Evolutionary conservation across 2,329 filamentous ascomycete species (phyloP), one percentile per base, ranked within the genome.

Genomic region (Exophiala dermatitidis): DNA sequence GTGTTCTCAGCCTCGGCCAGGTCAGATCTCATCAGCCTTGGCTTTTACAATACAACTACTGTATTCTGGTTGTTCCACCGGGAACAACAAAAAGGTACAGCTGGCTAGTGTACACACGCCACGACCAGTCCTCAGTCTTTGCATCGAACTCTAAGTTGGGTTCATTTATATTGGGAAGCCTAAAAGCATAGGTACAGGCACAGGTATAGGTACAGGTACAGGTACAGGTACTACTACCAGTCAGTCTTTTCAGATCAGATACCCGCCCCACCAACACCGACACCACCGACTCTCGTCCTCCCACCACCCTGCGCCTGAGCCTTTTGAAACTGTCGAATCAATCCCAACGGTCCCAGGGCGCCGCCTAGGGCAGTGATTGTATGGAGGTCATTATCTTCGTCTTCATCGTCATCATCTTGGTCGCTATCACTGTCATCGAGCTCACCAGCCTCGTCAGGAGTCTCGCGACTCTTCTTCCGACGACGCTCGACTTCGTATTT

Each of bases 301-400:
- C 46, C 51, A 7, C 52, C 51, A 9, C 54, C 57, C 34, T 59
- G 57, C 30, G 51, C 74, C 58, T 81, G 78, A 36, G 79, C 81
- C 67, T 80, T 82, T 57, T 83, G 80, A 62, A 85, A 85, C 63
- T 86, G 81, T 65, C 83, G 80, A 52, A 86, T 73, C 60, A 86
- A 67, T 5, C 83, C 83, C 53, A 86, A 67, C 3, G 86, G 82
- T 1, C 83, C 83, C 3, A 76, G 75, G 33, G 64, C 70, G 32
- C 19, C 19, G 19, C 66, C 64, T 41, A 71, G 32, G 3, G 42
- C 72, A 30, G 68, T 68, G 31, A 74, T 66, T 5, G 68, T 19
- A 19, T 19, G 19, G 19, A 19, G 19, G 19, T 19, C 19, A 19
- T 19, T 19, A 19, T 19, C 71, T 12, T 76, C 30, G 26, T 45